These are phyloP conservation scores for Dactylellina sp. DNA, from an alignment of 2,329 filamentous ascomycete genomes.

Conservation along the genomic window DNA sequence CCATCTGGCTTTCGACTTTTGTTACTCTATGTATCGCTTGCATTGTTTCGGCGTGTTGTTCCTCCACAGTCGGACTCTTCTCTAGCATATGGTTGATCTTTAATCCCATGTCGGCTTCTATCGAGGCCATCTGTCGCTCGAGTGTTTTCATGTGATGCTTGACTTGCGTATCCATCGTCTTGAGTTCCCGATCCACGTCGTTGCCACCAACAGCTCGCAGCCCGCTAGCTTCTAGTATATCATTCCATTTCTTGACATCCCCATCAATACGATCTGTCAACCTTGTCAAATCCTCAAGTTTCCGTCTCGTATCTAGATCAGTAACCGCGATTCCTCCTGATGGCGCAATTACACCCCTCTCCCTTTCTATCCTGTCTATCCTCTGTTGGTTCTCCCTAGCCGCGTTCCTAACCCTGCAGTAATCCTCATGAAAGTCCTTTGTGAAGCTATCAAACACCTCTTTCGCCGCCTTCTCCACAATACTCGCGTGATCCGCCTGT, in stretches of 20 bases:
- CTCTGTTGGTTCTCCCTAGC: slow-evolving; percentile 16
- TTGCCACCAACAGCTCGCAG: not conserved
- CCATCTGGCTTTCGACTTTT: slow-evolving; percentile 1
- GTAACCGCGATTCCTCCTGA: not conserved
- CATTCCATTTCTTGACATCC: slow-evolving; percentile 14
- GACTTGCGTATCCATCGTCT: slow-evolving; percentile 5
- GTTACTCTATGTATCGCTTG: not conserved
- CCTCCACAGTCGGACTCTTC: not conserved
- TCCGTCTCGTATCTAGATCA: slow-evolving; percentile 1
- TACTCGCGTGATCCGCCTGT: slow-evolving; percentile 8
- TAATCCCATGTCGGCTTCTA: slow-evolving; percentile 1
- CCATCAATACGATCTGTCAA: not conserved
- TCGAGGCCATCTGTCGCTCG: slow-evolving; percentile 15
- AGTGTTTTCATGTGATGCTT: slow-evolving; percentile 11
- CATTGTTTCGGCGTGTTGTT: not conserved
- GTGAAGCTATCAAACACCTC: slow-evolving; percentile 38
- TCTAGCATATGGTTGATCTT: slow-evolving; percentile 1
- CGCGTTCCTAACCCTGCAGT: slow-evolving; percentile 14
- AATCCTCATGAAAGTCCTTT: slow-evolving; percentile 35
- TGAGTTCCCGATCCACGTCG: not conserved
- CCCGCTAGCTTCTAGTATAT: not conserved
- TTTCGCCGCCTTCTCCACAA: slow-evolving; percentile 30
- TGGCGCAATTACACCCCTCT: not conserved
- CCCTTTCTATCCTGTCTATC: slow-evolving; percentile 25
- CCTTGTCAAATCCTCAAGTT: slow-evolving; percentile 1